A percentile compares a stretch with the other conserved stretches of the same genome.
phyloP scores from a whole-genome alignment of 2,329 filamentous ascomycete genomes.

The Albophoma yamanashiensis region DNA sequence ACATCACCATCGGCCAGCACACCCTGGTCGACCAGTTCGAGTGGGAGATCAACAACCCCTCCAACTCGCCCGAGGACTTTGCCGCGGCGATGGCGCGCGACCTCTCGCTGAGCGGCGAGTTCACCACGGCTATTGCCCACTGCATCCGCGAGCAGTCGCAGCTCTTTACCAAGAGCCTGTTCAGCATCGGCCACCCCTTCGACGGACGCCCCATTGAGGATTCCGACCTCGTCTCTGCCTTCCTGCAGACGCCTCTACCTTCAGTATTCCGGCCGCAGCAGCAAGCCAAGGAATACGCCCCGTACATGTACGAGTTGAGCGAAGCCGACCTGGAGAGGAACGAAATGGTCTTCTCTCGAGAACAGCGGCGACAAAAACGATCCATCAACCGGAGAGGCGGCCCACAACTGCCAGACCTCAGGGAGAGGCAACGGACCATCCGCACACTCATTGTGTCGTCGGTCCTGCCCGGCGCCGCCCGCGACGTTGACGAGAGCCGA shows the following conservation, averaged over 20 bases:
- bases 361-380: slow-evolving; percentile 88
- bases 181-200: slow-evolving; percentile 88
- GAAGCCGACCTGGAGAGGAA: slow-evolving; percentile 84
- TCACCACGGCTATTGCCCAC: slow-evolving; percentile 94
- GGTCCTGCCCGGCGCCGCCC: slow-evolving; percentile 78
- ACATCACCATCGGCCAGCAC: slow-evolving; percentile 92
- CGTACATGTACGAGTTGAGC: slow-evolving; percentile 87
- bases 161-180: slow-evolving; percentile 86
- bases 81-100: slow-evolving; percentile 82
- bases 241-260: slow-evolving; percentile 74
- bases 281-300: slow-evolving; percentile 86
- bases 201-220: slow-evolving; percentile 91
- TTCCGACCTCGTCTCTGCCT: slow-evolving; percentile 73
- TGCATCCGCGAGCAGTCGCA: slow-evolving; percentile 95
- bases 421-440: slow-evolving; percentile 87
- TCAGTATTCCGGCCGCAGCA: slow-evolving; percentile 84
- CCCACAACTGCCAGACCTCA: slow-evolving; percentile 88
- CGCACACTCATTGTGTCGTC: slow-evolving; percentile 87
- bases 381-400: slow-evolving; percentile 91
- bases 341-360: slow-evolving; percentile 84
- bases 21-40: slow-evolving; percentile 96
- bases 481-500: slow-evolving; percentile 71
- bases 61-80: slow-evolving; percentile 92
- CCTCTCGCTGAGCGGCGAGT: slow-evolving; percentile 85
- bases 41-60: slow-evolving; percentile 95